Percentiles rank a stretch among this genome's conserved stretches.
phyloP scores from a whole-genome alignment of 768 basidiomycete species.

The Leccinum variicolor region DNA sequence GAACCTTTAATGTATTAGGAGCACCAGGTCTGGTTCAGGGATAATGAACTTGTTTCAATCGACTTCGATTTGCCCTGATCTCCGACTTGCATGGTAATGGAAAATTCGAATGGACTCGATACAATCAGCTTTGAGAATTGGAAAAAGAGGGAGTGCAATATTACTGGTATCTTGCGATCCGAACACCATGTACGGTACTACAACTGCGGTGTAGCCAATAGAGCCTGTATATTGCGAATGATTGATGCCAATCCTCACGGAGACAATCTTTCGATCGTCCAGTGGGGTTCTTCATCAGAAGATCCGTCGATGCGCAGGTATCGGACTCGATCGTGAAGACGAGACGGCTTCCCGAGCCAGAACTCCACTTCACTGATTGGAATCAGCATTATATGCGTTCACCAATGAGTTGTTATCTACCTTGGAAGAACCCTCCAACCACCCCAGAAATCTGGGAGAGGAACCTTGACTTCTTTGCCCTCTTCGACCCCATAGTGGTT shows the following conservation, averaged over 20 bases:
- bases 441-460: slow-evolving; percentile 91
- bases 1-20: background rate
- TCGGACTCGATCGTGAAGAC: slow-evolving; percentile 86
- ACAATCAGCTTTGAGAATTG: background rate
- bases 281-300: slow-evolving; percentile 49
- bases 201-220: background rate
- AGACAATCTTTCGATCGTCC: slow-evolving; percentile 79
- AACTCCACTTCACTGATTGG: slow-evolving; percentile 85
- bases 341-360: slow-evolving; percentile 95
- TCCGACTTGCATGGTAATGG: slow-evolving; percentile 1
- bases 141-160: background rate
- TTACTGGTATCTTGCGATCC: slow-evolving; percentile 13
- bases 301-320: slow-evolving; percentile 58
- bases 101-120: background rate
- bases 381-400: slow-evolving; percentile 5
- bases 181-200: background rate
- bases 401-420: slow-evolving; percentile 36
- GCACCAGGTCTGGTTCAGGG: background rate
- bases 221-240: background rate
- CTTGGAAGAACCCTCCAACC: slow-evolving; percentile 93
- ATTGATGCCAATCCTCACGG: slow-evolving; percentile 42
- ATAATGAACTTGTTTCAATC: background rate
- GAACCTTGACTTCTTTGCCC: slow-evolving; percentile 46
- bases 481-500: slow-evolving; percentile 52
- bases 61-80: background rate